Evolutionary conservation across 371 early-diverging fungal genomes (phyloP).

Genomic region (Basidiobolus meristosporus): DNA sequence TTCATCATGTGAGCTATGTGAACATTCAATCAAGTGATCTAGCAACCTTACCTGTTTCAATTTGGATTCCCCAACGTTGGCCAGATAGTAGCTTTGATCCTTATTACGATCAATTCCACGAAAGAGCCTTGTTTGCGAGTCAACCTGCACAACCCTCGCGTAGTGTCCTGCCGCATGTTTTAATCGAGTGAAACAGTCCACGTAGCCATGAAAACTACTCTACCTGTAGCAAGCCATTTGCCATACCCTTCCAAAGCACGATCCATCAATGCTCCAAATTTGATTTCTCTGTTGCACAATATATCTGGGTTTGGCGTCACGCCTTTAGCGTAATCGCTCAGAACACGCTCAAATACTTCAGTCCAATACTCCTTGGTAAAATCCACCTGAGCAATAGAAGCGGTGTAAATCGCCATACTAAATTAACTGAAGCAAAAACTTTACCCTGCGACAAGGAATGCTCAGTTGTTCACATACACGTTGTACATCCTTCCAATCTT

Average conservation of each 20-base stretch:
- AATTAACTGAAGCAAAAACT: background rate
- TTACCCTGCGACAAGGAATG: constrained; percentile 34
- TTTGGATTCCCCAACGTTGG: constrained; percentile 28
- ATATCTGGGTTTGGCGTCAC: constrained; percentile 89
- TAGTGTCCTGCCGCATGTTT: constrained; percentile 61
- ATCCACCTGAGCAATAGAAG: constrained; percentile 21
- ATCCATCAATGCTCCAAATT: constrained; percentile 69
- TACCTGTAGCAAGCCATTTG: constrained; percentile 6
- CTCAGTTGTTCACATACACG: constrained; percentile 34
- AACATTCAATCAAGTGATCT: background rate
- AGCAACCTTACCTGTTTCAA: constrained; percentile 10
- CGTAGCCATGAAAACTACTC: background rate
- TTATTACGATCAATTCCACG: constrained; percentile 47
- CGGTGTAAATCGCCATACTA: background rate
- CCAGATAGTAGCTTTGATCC: constrained; percentile 89
- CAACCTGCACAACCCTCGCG: constrained; percentile 19
- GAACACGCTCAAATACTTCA: constrained; percentile 55
- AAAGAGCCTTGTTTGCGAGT: background rate
- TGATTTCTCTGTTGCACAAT: constrained; percentile 72
- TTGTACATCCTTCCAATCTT: constrained; percentile 75
- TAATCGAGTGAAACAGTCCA: background rate
- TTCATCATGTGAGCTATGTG: constrained; percentile 1
- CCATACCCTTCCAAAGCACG: constrained; percentile 12
- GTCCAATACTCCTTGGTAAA: constrained; percentile 86
- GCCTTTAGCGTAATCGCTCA: constrained; percentile 49